Conservation (phyloP, 129 eudicot species). For the Centaurea solstitialis region DNA sequence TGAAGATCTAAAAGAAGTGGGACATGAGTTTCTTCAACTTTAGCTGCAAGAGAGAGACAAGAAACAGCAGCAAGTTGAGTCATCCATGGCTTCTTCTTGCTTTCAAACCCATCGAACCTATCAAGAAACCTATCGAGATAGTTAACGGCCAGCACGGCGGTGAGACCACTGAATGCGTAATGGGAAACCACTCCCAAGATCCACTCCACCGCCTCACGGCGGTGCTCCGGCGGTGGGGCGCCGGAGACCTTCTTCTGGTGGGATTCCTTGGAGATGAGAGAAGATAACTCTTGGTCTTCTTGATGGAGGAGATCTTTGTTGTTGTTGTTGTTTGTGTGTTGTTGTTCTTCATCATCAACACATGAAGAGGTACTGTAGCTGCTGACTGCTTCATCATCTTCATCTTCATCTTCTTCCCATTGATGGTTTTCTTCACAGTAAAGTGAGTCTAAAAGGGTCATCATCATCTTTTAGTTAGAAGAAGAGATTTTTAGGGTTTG, state of each 20-base stretch:
- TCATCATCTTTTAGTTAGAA: constrained; percentile 48
- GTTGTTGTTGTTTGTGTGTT: too few relatives aligned
- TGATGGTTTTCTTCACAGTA: constrained; percentile 63
- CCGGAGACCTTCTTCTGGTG: constrained; percentile 3
- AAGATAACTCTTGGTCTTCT: constrained; percentile 54
- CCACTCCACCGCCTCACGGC: constrained; percentile 75
- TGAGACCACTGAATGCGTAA: constrained; percentile 64
- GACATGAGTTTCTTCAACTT: constrained; percentile 83
- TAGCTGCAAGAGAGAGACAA: constrained; percentile 84
- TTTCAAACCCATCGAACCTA: constrained; percentile 27
- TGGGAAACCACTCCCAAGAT: constrained; percentile 54
- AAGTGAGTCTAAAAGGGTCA: constrained; percentile 50
- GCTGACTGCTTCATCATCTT: not conserved
- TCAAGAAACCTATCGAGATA: constrained; percentile 66
- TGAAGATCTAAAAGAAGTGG: constrained; percentile 85
- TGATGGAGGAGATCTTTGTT: constrained; percentile 22
- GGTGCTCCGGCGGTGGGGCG: constrained; percentile 29
- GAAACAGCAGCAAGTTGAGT: constrained; percentile 75
- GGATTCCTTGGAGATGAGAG: constrained; percentile 55
- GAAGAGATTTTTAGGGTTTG: constrained; percentile 29
- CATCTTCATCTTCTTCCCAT: constrained; percentile 31
- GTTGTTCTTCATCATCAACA: not conserved
- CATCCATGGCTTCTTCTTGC: constrained; percentile 71
- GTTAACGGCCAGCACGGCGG: constrained; percentile 76
- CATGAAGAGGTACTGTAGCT: constrained; percentile 11